Base-by-base conservation (phyloP, 2,329 filamentous ascomycete genomes). In the Monascus ruber region DNA sequence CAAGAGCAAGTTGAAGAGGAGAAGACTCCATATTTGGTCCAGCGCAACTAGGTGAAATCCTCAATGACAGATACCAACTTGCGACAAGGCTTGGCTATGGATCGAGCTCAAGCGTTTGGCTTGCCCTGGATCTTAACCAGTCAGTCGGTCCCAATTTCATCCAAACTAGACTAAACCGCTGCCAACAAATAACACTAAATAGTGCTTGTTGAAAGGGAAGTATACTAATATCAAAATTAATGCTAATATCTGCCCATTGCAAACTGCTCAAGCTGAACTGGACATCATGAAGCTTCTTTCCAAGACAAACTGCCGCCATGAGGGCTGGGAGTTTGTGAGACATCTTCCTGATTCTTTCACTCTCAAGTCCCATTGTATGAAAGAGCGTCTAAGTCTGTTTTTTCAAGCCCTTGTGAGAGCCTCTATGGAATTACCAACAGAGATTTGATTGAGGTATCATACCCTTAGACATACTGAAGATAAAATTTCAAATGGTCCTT, bases 161-260 rank as follows among this genome's bases (percentile, higher is more conserved):
- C 17, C 17, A 17, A 17, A 17, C 17, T 17, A 3, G 17, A 3
- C 17, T 17, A 17, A 17, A 17, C 17, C 17, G 17, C 17, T 17
- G 17, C 17, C 17, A 17, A 3, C 17, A 17, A 17, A 17, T 17
- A 17, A 17, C 26, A 40, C 25, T 31, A 56, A 49, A 44, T 55
- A 53, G 51, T 45, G 48, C 32, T 56, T 48, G 51, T 32, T 41
- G n/a, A 42, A 36, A 31, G 47, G 49, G 33, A 42, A 33, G 46
- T 61, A 59, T 43, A 53, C 62, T 31, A 55, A 57, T 35, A 43
- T 63, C 39, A 63, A 62, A 38, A 50, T 59, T 27, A 56, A 56
- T 34, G 40, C 57, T 27, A 46, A 40, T 37, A 29, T 25, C 35
- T 24, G n/a, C 38, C 46, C 28, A 25, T 36, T 17, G 9, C 46